Evolutionary conservation across 805 yeast genomes (phyloP).

Genomic region (Wickerhamiella slavikovae): DNA sequence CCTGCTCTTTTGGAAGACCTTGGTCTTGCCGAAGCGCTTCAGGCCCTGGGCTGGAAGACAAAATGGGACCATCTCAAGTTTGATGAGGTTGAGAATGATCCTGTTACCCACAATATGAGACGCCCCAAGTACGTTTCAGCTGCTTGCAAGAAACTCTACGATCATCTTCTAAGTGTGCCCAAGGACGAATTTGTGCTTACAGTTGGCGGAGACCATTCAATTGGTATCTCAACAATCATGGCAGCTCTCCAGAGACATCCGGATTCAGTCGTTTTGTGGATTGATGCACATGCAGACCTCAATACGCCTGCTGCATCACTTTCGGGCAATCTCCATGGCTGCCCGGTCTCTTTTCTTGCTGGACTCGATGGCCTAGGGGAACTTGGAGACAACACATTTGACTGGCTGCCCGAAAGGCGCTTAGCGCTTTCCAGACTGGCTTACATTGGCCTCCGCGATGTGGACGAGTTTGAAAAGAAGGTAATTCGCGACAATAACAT

Average conservation of each 20-base stretch:
- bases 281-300: constrained; percentile 96
- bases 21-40: constrained; percentile 46
- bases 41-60: constrained; percentile 54
- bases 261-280: constrained; percentile 82
- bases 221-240: constrained; percentile 80
- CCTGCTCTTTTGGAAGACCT: constrained; percentile 61
- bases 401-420: constrained; percentile 51
- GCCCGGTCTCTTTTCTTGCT: constrained; percentile 81
- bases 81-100: constrained; percentile 23
- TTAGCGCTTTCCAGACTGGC: constrained; percentile 56
- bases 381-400: constrained; percentile 46
- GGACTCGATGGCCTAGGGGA: constrained; percentile 50
- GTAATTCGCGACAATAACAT: constrained; percentile 52
- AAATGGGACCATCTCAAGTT: constrained; percentile 20
- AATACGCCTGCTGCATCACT: constrained; percentile 70
- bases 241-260: constrained; percentile 67
- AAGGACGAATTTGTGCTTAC: constrained; percentile 50
- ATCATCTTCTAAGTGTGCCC: constrained; percentile 34
- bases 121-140: constrained; percentile 61
- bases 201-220: constrained; percentile 91
- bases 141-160: constrained; percentile 42
- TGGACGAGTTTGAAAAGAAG: constrained; percentile 67
- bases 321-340: constrained; percentile 88
- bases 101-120: constrained; percentile 37
- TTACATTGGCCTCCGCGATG: constrained; percentile 86